Evolutionary conservation across 2,329 filamentous ascomycete species (phyloP), one percentile per base, ranked within the genome.

Genomic region (Phaeosphaeria sp.): DNA sequence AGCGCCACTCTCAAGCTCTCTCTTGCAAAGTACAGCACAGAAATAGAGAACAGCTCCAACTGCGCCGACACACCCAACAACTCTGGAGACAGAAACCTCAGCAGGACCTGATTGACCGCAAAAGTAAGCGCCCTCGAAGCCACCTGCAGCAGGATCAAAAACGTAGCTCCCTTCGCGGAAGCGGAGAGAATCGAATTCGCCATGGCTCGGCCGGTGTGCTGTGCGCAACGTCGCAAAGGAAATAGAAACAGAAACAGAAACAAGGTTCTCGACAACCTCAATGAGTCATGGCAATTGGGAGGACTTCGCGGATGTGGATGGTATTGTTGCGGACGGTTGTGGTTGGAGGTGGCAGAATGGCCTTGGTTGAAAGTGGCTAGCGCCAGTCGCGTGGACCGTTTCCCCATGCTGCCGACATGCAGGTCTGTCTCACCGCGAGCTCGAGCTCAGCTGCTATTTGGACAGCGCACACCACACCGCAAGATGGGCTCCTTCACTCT

Each of bases 1-100:
- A 97, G 87, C 24, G 94, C 93, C n/a, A 97, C 90, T 17, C 95
- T 89, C 49, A 98, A 81, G 69, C 91, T 94, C 78, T 99, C 95
- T 40, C 95, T 86, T 0, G 95, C 91, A 72, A 99, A 98, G 77
- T 96, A 97, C 0, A 99, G 84, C n/a, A 96, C 89, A 0, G 93
- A 92, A 45, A 96, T 90, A 58, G 94, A 93, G 76, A 93, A 97
- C 0, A 98, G 87, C 70, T 99, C 95, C 2, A 99, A 85, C 76
- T 97, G 95, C 0, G 93, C 90, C 1, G 93, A 90, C 5, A 96
- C 83, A 6, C 94, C 95, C 1, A 99, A 85, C 0, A 96, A 84
- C 57, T 90, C 86, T 0, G 95, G 93, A 1, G 93, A 96, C 45
- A 98, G 82, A 74, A 91, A 94, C 36, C 94, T 91, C 7, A 99